Percentiles rank a stretch among this genome's conserved stretches.
Conservation (phyloP, 2,329 filamentous ascomycete genomes). For the Aspergillus vadensis region DNA sequence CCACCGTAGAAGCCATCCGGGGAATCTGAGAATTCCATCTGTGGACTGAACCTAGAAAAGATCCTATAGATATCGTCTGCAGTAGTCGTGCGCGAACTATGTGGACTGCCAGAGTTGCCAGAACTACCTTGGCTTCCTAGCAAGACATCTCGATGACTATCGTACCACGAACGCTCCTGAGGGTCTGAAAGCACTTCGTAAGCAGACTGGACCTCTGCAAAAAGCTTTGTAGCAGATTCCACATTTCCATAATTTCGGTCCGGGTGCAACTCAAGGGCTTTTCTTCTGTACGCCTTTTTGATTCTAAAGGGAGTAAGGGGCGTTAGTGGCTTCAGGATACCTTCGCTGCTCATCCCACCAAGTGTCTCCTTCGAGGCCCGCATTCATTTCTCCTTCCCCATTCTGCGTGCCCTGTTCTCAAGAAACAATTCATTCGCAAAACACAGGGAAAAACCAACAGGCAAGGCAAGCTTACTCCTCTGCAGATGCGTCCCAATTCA, state of each 20-base stretch:
- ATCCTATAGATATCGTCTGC: constrained; percentile 76
- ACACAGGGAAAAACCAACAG: background rate
- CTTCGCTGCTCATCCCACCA: background rate
- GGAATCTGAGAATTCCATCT: constrained; percentile 77
- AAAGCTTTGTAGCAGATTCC: constrained; percentile 78
- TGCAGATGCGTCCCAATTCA: constrained; percentile 72
- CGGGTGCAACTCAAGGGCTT: constrained; percentile 90
- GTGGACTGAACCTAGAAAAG: constrained; percentile 77
- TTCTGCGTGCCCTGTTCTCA: background rate
- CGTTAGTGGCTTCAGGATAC: constrained; percentile 7
- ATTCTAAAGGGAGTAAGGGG: constrained; percentile 58
- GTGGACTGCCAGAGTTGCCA: constrained; percentile 58
- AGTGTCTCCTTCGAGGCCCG: too few species aligned
- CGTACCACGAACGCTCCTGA: constrained; percentile 96
- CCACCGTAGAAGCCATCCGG: constrained; percentile 83
- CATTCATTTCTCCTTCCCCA: background rate
- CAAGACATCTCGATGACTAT: constrained; percentile 87
- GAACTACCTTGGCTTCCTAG: constrained; percentile 62
- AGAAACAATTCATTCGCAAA: background rate
- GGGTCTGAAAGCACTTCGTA: constrained; percentile 96
- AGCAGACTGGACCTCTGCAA: constrained; percentile 88
- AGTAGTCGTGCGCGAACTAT: constrained; percentile 75
- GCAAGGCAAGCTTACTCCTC: constrained; percentile 67
- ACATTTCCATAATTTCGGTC: constrained; percentile 89
- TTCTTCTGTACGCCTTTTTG: constrained; percentile 88